Evolutionary conservation across 495 filamentous ascomycete species (phyloP), one percentile per base, ranked within the genome.

Genomic region (Pyrenopolyporus hunteri): DNA sequence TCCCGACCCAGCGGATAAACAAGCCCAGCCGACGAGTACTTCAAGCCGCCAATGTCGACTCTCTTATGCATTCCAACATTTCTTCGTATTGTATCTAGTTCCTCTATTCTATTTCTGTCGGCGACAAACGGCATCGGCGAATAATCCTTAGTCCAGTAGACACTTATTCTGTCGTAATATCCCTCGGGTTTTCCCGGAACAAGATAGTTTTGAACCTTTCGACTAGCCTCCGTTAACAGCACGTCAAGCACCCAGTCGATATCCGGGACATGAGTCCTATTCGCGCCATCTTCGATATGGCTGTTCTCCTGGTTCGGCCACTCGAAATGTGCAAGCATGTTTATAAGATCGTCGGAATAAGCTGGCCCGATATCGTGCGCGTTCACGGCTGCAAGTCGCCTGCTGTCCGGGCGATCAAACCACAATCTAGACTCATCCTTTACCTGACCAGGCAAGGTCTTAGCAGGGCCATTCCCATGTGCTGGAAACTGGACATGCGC

Each of bases 401-500:
- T 42, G 13, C 45, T 50, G 6, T 58, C 55, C 4, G 55, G 55
- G 2, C 55, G 44, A 20, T 58, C n/a, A n/a, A n/a, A 26, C 4
- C 20, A 2, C 36, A 28, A 43, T 7, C 19, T 0, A 5, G 11
- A 8, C 31, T 58, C 55, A 20, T 58, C 20, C 26, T 36, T 58
- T 2, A 0, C 0, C 11, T 42, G 45, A n/a, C n/a, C n/a, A n/a
- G n/a, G n/a, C n/a, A n/a, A n/a, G n/a, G n/a, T n/a, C 11, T 39
- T 9, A 4, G 3, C 9, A 3, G 8, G 23, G 7, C 7, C 7
- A 13, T 49, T 16, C 3, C 16, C 19, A 4, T 13, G 2, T 4
- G 45, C 44, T n/a, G n/a, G n/a, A 13, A 44, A 19, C 2, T 3
- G 7, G 28, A 58, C 28, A 22, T 58, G 55, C 0, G 55, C 28